phyloP scores from a whole-genome alignment of 2,329 filamentous ascomycete species.

The Tolypocladium nubicola region DNA sequence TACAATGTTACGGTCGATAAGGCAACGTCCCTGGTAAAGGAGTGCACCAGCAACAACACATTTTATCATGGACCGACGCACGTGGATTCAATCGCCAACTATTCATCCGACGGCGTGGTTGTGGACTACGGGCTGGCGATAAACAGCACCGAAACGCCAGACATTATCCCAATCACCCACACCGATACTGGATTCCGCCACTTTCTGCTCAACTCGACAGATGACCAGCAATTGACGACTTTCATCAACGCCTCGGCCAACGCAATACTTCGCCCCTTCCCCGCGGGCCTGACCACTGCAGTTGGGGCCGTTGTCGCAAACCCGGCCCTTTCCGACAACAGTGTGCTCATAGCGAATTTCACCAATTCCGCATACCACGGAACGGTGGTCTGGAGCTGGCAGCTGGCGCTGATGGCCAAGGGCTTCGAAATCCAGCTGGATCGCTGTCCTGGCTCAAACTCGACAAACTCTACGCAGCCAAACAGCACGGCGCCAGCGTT shows the following conservation, averaged over 20 bases:
- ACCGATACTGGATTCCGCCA: slow-evolving; percentile 54
- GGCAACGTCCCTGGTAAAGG: slow-evolving; percentile 34
- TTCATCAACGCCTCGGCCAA: slow-evolving; percentile 48
- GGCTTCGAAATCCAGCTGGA: slow-evolving; percentile 47
- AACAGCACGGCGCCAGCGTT: slow-evolving; percentile 28
- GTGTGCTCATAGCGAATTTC: slow-evolving; percentile 37
- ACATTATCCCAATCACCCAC: slow-evolving; percentile 47
- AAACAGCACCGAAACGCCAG: slow-evolving; percentile 36
- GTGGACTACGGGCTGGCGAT: slow-evolving; percentile 47
- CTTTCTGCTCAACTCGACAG: slow-evolving; percentile 50
- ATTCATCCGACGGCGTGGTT: slow-evolving; percentile 24
- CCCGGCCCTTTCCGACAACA: slow-evolving; percentile 41
- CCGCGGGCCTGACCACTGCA: slow-evolving; percentile 44
- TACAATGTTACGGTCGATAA: slow-evolving; percentile 25
- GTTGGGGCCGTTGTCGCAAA: slow-evolving; percentile 51
- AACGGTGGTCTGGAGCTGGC: slow-evolving; percentile 56
- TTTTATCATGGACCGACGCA: slow-evolving; percentile 35
- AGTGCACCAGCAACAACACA: slow-evolving; percentile 29
- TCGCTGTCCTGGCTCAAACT: slow-evolving; percentile 27
- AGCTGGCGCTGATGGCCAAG: slow-evolving; percentile 52
- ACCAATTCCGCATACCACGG: slow-evolving; percentile 49
- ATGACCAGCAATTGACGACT: slow-evolving; percentile 41
- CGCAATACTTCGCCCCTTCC: slow-evolving; percentile 46
- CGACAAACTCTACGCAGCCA: slow-evolving; percentile 1
- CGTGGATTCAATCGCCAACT: slow-evolving; percentile 22